Percentiles rank a stretch among this genome's conserved stretches.
phyloP scores from a whole-genome alignment of 2,329 filamentous ascomycete genomes.

The Phyllosticta citriasiana region DNA sequence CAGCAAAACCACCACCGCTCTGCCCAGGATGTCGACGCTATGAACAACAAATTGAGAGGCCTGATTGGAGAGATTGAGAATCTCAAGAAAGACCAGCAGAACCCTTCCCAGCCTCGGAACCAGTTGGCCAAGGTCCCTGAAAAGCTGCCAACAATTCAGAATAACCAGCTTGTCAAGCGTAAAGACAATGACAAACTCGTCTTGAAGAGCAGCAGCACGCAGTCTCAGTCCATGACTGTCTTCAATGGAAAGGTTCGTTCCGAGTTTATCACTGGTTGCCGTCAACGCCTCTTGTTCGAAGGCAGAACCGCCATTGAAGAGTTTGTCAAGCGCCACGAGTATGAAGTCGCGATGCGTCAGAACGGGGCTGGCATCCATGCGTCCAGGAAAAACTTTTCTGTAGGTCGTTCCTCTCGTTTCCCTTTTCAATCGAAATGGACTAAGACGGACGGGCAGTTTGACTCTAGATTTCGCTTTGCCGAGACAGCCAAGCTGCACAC shows the following conservation, averaged over 20 bases:
- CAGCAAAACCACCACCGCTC: background rate
- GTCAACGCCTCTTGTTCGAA: background rate
- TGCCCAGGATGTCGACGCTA: background rate
- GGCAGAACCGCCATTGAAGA: background rate
- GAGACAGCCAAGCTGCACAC: background rate
- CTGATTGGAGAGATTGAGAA: background rate
- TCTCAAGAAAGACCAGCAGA: background rate
- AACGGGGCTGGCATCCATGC: background rate
- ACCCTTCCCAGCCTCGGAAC: background rate
- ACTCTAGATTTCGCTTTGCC: background rate
- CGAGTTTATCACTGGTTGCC: background rate
- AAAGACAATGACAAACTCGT: background rate
- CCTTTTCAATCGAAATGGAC: background rate
- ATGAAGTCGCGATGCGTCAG: background rate
- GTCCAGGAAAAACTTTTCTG: background rate
- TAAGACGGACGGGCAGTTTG: background rate
- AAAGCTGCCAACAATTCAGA: background rate
- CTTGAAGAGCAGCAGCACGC: background rate
- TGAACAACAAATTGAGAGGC: background rate
- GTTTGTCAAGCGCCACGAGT: background rate
- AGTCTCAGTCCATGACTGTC: background rate
- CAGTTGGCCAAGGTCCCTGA: background rate
- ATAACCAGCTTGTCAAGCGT: background rate
- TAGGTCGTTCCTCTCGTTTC: background rate
- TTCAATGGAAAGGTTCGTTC: background rate